Percentiles rank a stretch among this genome's conserved stretches.
These are phyloP conservation scores for Apiotrichum gracile DNA, from an alignment of 1,284 basidiomycete genomes.

Conservation along the genomic window DNA sequence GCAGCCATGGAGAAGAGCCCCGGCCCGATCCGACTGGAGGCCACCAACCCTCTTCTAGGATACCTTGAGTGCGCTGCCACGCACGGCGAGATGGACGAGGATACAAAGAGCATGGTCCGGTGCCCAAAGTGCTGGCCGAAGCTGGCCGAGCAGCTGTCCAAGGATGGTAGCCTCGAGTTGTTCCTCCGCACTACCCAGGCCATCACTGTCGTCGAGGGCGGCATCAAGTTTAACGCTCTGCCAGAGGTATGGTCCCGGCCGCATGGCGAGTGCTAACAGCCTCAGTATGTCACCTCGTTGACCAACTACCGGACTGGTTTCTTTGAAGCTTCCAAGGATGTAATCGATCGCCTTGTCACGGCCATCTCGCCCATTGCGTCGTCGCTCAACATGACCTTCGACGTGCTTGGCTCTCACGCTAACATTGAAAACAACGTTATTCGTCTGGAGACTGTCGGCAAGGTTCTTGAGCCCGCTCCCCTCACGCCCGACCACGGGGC, in stretches of 20 bases:
- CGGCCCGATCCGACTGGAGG: constrained; percentile 3
- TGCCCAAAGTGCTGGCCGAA: constrained; percentile 7
- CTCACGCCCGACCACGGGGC: constrained; percentile 11
- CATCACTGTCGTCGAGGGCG: constrained; percentile 16
- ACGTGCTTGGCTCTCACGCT: constrained; percentile 9
- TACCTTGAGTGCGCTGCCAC: constrained; percentile 19
- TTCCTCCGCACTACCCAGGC: constrained; percentile 20
- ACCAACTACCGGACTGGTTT: constrained; percentile 20
- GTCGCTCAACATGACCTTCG: constrained; percentile 13
- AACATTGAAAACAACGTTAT: constrained; percentile 14
- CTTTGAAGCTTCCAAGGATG: constrained; percentile 13
- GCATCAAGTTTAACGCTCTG: constrained; percentile 23
- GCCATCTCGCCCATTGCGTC: constrained; percentile 12
- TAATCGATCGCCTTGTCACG: constrained; percentile 5
- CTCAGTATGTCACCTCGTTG: constrained; percentile 9
- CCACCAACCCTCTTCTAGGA: constrained; percentile 12
- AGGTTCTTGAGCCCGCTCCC: constrained; percentile 15
- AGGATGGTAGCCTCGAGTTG: constrained; percentile 5
- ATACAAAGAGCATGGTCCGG: constrained; percentile 3
- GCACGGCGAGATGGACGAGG: constrained; percentile 9
- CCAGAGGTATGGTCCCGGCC: constrained; percentile 9
- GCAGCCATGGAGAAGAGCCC: constrained; percentile 16
- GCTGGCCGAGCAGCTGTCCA: constrained; percentile 2
- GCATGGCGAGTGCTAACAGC: not conserved
- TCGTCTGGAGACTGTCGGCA: constrained; percentile 8